Evolutionary conservation across 176 grass and related monocot species (phyloP), one percentile per base, ranked within the genome.

Genomic region (Chrysopogon serrulatus): DNA sequence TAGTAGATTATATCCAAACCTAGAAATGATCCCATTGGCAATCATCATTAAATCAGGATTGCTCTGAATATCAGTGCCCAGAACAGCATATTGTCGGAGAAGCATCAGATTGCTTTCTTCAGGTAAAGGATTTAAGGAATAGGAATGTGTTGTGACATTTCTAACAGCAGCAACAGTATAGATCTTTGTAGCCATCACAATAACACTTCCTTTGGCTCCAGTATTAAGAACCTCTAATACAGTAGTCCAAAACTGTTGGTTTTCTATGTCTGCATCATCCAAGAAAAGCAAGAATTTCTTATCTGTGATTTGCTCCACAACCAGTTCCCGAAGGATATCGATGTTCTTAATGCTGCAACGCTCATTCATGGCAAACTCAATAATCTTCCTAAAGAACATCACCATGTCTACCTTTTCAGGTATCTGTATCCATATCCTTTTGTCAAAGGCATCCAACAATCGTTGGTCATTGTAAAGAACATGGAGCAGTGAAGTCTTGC

Each of bases 401-500:
- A 0, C 0, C 17, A 31, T 41, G 23, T 87, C 65, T 1, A 81
- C 31, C 6, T 44, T 87, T 5, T 71, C 62, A 83, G 70, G 64
- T 1, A 88, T 27, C 1, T 68, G 39, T 77, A 88, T 74, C 48
- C 64, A 78, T 31, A 88, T 74, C 36, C 34, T 83, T 32, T 17
- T 30, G 32, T 86, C 78, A 82, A 90, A 90, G 2, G 53, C 21
- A 73, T 82, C 15, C 8, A 30, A 1, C 6, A 86, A 2, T 16
- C 16, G 12, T 65, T 81, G 68, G 9, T 86, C 83, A 59, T 75
- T 73, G 78, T 54, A 73, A 69, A 90, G 26, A 1, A n/a, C 39
- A 62, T 8, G 41, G 12, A 80, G 59, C 21, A 86, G 42, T 43
- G 83, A 65, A 66, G 71, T 86, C 48, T 90, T 86, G 47, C 83